Evolutionary conservation across 2,329 filamentous ascomycete species (phyloP), one percentile per base, ranked within the genome.

Genomic region (Penicillium brevicompactum): DNA sequence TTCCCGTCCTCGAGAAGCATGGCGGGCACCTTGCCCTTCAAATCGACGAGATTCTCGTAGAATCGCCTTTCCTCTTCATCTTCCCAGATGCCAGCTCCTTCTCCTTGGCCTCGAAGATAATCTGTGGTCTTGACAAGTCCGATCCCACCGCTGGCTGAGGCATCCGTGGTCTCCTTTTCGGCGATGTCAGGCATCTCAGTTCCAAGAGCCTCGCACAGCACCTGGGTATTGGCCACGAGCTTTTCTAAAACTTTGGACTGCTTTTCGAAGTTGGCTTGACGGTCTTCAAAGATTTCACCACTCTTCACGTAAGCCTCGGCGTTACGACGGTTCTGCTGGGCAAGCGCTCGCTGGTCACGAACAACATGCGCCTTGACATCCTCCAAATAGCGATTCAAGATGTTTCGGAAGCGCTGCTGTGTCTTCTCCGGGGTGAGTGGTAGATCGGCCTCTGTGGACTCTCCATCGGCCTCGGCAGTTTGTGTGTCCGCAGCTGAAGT

Each of bases 281-380:
- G 89, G 69, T 99, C 94, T 71, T 99, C 94, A 61, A 99, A 97
- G 5, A 99, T 93, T 70, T 99, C 94, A 2, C 94, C 94, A 37
- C 94, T 97, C 69, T 97, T 97, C 66, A 99, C 93, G 67, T 99
- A 99, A 5, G 93, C 94, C 74, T 99, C 94, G 1, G 94, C 93
- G 75, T 99, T 99, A 64, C 93, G 92, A 60, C 92, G 90, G 51
- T 90, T 91, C 76, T 99, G 94, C 24, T 84, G 86, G 50, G 87
- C 84, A 40, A 99, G 87, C 40, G 89, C 88, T 73, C 96, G 94
- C 71, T 99, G 94, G 66, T 97, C 92, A n/a, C 90, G 88, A 30
- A 92, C 74, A 30, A 99, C 82, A 68, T 97, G 94, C 14, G 83
- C 80, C 69, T 96, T 96, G 62, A 97, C 90, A 70, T 96, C 92